Conservation (phyloP, 225 moss, liverwort and hornwort species). For the Neckera pumila region DNA sequence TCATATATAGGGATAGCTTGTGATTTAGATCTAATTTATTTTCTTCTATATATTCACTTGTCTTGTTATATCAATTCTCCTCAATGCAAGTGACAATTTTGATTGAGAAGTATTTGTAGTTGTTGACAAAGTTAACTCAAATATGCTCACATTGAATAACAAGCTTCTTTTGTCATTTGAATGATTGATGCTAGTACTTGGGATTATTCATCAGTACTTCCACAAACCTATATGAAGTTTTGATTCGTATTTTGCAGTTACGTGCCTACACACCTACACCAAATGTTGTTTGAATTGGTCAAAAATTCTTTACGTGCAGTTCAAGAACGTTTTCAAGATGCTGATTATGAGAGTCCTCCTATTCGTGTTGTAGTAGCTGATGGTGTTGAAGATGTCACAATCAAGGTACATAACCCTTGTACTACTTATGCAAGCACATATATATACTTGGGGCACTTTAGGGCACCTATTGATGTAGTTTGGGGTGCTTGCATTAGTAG, state of each 20-base stretch:
- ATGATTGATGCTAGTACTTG: neutral
- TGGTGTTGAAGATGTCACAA: conserved; percentile 77
- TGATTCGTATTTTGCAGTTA: conserved; percentile 41
- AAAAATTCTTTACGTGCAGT: conserved; percentile 86
- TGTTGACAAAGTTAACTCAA: neutral
- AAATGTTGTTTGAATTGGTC: conserved; percentile 85
- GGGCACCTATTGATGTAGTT: neutral
- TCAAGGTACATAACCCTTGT: conserved; percentile 36
- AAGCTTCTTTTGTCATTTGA: neutral
- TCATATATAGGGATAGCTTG: neutral
- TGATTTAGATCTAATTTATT: neutral
- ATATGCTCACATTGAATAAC: neutral
- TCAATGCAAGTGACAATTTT: neutral
- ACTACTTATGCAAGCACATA: neutral
- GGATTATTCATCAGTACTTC: neutral
- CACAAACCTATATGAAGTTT: neutral
- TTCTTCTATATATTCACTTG: neutral
- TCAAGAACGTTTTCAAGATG: conserved; percentile 78
- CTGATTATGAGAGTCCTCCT: conserved; percentile 59
- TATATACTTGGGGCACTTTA: neutral
- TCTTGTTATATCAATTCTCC: neutral
- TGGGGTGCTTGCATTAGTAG: neutral
- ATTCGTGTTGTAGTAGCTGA: conserved; percentile 84
- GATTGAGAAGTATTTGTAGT: neutral
- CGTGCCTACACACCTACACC: conserved; percentile 76